Percentiles rank a stretch among this genome's conserved stretches.
These are phyloP conservation scores for Tephrocybe sp. DNA, from an alignment of 768 basidiomycete species.

Conservation along the genomic window DNA sequence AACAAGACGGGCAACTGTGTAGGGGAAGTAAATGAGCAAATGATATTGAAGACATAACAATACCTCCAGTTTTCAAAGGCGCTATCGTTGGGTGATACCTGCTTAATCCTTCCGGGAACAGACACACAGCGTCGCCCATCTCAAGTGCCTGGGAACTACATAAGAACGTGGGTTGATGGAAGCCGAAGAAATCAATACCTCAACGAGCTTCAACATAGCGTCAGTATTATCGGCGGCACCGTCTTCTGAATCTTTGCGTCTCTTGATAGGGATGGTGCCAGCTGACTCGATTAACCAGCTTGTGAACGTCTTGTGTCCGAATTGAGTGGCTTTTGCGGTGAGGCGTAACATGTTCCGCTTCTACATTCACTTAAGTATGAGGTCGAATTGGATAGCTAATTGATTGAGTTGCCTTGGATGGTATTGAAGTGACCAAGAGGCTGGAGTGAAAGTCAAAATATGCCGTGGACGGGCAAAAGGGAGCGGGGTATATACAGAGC, in stretches of 20 bases:
- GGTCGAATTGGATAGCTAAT: not conserved
- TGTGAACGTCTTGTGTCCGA: constrained; percentile 79
- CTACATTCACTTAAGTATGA: constrained; percentile 30
- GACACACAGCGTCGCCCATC: constrained; percentile 71
- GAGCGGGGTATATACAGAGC: constrained; percentile 54
- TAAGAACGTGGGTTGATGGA: not conserved
- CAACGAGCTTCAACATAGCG: constrained; percentile 65
- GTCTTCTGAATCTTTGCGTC: constrained; percentile 66
- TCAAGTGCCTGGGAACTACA: constrained; percentile 59
- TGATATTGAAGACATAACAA: constrained; percentile 15
- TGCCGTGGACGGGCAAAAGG: not conserved
- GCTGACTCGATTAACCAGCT: constrained; percentile 89
- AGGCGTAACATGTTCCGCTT: constrained; percentile 77
- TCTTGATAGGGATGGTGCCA: constrained; percentile 80
- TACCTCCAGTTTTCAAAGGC: constrained; percentile 84
- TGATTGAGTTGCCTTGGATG: constrained; percentile 49
- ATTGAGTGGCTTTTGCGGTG: constrained; percentile 87
- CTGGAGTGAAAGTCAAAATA: constrained; percentile 31
- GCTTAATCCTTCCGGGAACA: constrained; percentile 87
- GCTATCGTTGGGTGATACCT: constrained; percentile 86
- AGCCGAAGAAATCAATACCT: constrained; percentile 36
- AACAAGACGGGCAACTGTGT: constrained; percentile 72
- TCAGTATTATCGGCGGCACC: constrained; percentile 60
- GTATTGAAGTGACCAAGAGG: constrained; percentile 71
- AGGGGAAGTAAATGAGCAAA: not conserved